phyloP scores from a whole-genome alignment of 2,329 filamentous ascomycete species.

The Escovopsis sp. region DNA sequence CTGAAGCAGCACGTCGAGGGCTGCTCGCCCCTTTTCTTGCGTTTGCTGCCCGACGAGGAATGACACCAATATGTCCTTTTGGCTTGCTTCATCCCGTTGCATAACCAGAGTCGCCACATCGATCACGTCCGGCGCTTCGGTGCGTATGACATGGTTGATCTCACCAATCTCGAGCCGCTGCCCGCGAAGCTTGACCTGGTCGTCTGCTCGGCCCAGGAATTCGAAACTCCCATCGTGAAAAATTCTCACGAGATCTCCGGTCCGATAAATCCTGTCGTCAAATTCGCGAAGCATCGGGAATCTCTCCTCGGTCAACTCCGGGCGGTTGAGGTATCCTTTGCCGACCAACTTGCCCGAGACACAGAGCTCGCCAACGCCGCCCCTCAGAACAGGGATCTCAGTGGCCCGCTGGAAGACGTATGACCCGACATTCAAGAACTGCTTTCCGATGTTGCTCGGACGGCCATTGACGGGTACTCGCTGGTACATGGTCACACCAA shows the following conservation, averaged over 20 bases:
- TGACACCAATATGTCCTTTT: conserved; percentile 64
- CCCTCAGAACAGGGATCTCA: conserved; percentile 56
- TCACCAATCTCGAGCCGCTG: conserved; percentile 83
- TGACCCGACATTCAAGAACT: conserved; percentile 77
- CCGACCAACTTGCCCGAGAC: conserved; percentile 78
- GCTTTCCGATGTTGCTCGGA: conserved; percentile 73
- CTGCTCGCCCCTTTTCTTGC: not conserved
- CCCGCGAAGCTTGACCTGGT: conserved; percentile 82
- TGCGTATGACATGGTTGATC: conserved; percentile 70
- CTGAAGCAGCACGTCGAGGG: conserved; percentile 10
- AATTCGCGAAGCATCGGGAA: conserved; percentile 52
- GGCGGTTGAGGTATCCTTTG: conserved; percentile 72
- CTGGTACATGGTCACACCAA: conserved; percentile 83
- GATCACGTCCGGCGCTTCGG: conserved; percentile 38
- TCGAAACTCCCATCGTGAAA: conserved; percentile 71
- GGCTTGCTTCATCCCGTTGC: conserved; percentile 51
- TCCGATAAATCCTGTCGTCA: conserved; percentile 60
- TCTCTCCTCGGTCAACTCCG: conserved; percentile 59
- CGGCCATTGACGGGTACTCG: conserved; percentile 64
- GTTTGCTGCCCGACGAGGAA: conserved; percentile 39
- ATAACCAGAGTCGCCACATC: conserved; percentile 65
- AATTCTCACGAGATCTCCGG: conserved; percentile 74
- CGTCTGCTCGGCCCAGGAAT: conserved; percentile 76
- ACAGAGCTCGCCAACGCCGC: conserved; percentile 76
- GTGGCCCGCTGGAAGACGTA: conserved; percentile 61